phyloP scores from a whole-genome alignment of 306 rosid species.

The Quercus parvula region DNA sequence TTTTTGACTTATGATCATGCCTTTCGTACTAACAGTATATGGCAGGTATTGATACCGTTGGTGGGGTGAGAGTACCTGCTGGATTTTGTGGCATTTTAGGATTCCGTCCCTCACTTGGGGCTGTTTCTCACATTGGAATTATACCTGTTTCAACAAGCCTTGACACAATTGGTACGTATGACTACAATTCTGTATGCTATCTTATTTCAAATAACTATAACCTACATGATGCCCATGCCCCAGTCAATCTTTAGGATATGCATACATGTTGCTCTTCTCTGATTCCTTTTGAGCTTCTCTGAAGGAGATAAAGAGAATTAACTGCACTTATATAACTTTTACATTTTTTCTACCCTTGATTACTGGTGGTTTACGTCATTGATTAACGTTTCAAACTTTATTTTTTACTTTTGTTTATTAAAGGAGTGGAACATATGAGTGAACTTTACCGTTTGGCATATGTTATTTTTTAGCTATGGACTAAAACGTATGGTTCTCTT shows the following conservation, averaged over 20 bases:
- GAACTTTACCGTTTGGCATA: background rate
- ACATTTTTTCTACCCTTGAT: background rate
- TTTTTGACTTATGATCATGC: background rate
- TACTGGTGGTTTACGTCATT: background rate
- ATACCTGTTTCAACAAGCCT: constrained; percentile 76
- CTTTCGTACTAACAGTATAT: constrained; percentile 17
- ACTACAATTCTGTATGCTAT: constrained; percentile 5
- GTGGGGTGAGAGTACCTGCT: constrained; percentile 95
- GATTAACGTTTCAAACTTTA: background rate
- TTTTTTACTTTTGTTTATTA: background rate
- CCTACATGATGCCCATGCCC: no score
- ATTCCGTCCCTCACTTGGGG: constrained; percentile 92
- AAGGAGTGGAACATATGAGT: background rate
- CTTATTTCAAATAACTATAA: background rate
- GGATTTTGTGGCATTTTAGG: constrained; percentile 87
- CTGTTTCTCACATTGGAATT: constrained; percentile 73
- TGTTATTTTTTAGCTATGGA: background rate
- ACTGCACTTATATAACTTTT: background rate
- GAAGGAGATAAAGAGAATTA: background rate
- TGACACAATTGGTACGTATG: constrained; percentile 78
- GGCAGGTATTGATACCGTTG: constrained; percentile 87
- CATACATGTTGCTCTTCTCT: background rate
- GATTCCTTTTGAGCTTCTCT: background rate
- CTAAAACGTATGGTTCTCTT: background rate
- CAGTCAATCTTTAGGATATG: background rate